Base-by-base conservation (phyloP, 257 asterid species). In the Solanum pennellii region DNA sequence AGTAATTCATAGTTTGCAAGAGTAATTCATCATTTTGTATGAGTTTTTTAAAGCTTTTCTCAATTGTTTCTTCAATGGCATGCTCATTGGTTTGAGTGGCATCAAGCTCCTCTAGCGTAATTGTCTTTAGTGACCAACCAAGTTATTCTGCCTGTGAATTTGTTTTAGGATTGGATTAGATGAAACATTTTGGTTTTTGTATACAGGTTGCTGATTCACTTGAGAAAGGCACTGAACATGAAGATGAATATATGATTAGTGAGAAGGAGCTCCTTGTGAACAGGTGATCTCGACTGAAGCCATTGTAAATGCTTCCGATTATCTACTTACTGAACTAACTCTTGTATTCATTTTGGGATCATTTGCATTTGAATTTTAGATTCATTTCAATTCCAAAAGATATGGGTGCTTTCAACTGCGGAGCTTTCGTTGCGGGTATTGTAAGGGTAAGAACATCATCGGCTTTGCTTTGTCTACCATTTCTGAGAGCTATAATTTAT, bases 141-240 rank as follows among this genome's bases (percentile, higher is more conserved):
- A 27, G 68, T 80, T 47, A 47, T 47, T 80, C 6, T 47, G 27
- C 25, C 1, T 13, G 11, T 45, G 69, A 47, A 20, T 47, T n/a
- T 49, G 68, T 82, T 49, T 39, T 66, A 18, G 12, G 18, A 7
- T 47, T 82, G 85, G 5, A 82, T 33, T 18, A 31, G 25, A 29
- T 74, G 12, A 74, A 37, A 37, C 49, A 11, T 74, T 74, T 83
- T 76, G 8, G 31, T 66, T 89, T 72, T 73, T 47, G 6, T 49
- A 29, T 31, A 86, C 92, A 96, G 98, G 98, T 95, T 86, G 98
- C 98, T 47, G 98, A 96, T 88, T 96, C 98, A 39, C 98, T 96
- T 42, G 99, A 96, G 92, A 96, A 96, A 93, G 98, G 99, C 86
- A 96, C 98, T 12, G 99, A 96, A 91, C 99, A 96, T 85, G 98